These are phyloP conservation scores for Fraxinus ornus DNA, from an alignment of 305 asterid species.

Conservation along the genomic window DNA sequence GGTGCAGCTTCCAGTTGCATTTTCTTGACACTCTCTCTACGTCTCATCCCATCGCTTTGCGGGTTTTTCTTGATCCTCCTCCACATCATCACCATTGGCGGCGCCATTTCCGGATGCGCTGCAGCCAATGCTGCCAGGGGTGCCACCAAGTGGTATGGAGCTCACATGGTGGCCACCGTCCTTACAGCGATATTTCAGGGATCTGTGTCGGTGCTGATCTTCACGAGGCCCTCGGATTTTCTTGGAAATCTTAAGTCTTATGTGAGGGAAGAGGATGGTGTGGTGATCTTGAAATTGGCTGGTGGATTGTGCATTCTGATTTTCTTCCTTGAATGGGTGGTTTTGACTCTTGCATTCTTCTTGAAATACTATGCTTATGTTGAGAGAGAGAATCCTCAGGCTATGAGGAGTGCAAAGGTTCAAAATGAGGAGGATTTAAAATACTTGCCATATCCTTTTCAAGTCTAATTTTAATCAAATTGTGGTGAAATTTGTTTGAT, in stretches of 20 bases:
- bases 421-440: background rate
- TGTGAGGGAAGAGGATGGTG: conserved; percentile 87
- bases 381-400: conserved; percentile 39
- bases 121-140: conserved; percentile 46
- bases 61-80: conserved; percentile 83
- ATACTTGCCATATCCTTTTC: background rate
- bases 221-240: conserved; percentile 71
- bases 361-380: conserved; percentile 73
- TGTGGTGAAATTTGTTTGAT: background rate
- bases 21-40: conserved; percentile 90
- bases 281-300: conserved; percentile 61
- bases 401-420: conserved; percentile 48
- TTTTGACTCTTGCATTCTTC: conserved; percentile 76
- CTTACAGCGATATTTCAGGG: conserved; percentile 93
- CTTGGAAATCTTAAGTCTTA: conserved; percentile 69
- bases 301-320: conserved; percentile 70
- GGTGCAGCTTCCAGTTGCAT: conserved; percentile 89
- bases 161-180: conserved; percentile 85
- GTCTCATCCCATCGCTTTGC: conserved; percentile 73
- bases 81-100: conserved; percentile 71
- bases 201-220: conserved; percentile 81
- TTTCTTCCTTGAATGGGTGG: conserved; percentile 90
- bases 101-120: conserved; percentile 70
- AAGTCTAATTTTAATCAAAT: background rate
- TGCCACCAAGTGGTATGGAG: conserved; percentile 57